A percentile compares a stretch with the other conserved stretches of the same genome.
phyloP scores from a whole-genome alignment of 1,284 basidiomycete species.

The Cutaneotrichosporon mucoides region DNA sequence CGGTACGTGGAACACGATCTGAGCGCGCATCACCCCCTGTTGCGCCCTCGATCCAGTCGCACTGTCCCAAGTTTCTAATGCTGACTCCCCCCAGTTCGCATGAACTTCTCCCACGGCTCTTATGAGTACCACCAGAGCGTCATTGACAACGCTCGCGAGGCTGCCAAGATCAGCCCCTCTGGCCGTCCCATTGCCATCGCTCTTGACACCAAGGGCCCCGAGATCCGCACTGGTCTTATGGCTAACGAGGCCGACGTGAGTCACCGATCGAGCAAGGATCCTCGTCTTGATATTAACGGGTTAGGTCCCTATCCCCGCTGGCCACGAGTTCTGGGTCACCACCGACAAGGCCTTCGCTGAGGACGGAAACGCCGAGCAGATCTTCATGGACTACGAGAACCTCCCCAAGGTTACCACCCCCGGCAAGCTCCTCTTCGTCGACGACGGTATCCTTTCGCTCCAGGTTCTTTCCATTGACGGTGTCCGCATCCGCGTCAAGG shows the following conservation, averaged over 20 bases:
- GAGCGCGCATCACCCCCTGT: background rate
- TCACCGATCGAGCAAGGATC: slow-evolving; percentile 19
- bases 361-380: slow-evolving; percentile 70
- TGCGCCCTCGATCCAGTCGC: background rate
- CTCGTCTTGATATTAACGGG: too few relatives aligned
- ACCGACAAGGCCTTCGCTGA: slow-evolving; percentile 79
- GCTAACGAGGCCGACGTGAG: slow-evolving; percentile 77
- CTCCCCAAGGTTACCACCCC: slow-evolving; percentile 91
- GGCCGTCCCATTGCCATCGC: slow-evolving; percentile 96
- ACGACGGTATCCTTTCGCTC: slow-evolving; percentile 93
- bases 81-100: slow-evolving; percentile 65
- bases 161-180: slow-evolving; percentile 62
- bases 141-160: slow-evolving; percentile 88
- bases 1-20: slow-evolving; percentile 57
- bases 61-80: background rate
- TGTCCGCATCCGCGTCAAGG: slow-evolving; percentile 73
- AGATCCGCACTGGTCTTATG: slow-evolving; percentile 97
- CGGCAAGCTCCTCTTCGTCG: slow-evolving; percentile 94
- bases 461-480: slow-evolving; percentile 85
- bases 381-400: slow-evolving; percentile 91
- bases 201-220: slow-evolving; percentile 98
- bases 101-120: slow-evolving; percentile 97
- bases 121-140: slow-evolving; percentile 98
- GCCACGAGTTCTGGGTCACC: slow-evolving; percentile 90
- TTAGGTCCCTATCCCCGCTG: slow-evolving; percentile 76